Percentiles rank a stretch among this genome's conserved stretches.
Conservation (phyloP, 139 green algal genomes). For the Micromonas pusilla region DNA sequence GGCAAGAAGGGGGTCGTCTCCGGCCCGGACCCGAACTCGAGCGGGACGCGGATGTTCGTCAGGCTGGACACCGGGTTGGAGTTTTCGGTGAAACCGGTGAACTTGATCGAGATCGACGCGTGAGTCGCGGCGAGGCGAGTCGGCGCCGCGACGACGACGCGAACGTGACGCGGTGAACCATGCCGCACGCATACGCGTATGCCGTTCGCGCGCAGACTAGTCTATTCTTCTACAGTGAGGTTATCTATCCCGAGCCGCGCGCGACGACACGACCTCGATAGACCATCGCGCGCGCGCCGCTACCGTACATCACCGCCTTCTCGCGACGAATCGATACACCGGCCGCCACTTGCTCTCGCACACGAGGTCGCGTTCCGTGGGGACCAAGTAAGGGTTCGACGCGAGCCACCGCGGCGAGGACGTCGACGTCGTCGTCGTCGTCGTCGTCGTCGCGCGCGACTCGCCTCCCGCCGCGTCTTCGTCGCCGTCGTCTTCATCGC, state of each 20-base stretch:
- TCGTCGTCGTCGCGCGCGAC: background rate
- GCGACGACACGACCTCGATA: no score
- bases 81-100: background rate
- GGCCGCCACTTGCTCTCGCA: constrained; percentile 8
- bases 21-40: background rate
- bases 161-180: no score
- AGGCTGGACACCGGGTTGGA: background rate
- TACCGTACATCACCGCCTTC: background rate
- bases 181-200: no score
- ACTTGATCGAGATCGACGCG: no score
- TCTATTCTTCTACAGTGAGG: no score
- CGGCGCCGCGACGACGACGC: no score
- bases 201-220: no score
- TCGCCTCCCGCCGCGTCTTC: no score
- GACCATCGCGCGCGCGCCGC: no score
- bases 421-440: background rate
- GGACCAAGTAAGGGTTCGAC: background rate
- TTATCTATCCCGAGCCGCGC: no score
- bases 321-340: constrained; percentile 2
- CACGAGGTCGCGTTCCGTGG: constrained; percentile 12
- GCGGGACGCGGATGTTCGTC: background rate
- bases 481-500: background rate
- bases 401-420: background rate
- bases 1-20: background rate
- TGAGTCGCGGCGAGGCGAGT: no score